These are phyloP conservation scores for Colletotrichum sp. DNA, from an alignment of 2,329 filamentous ascomycete species.

Conservation along the genomic window DNA sequence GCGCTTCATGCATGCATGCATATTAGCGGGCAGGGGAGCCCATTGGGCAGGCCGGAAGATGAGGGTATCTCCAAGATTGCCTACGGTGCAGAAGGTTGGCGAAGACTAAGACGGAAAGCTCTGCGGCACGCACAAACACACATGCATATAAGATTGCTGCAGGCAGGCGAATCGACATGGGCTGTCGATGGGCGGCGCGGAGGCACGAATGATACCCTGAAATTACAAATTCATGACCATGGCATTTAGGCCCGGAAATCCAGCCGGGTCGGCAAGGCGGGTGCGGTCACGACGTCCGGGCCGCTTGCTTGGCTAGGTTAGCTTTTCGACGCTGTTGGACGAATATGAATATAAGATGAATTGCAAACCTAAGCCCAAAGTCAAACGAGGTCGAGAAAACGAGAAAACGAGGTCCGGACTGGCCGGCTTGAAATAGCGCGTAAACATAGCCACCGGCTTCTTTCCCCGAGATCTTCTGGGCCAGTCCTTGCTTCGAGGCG, in stretches of 20 bases:
- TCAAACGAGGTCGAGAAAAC: not conserved
- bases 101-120: not conserved
- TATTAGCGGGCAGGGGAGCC: not conserved
- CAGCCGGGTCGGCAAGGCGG: not conserved
- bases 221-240: not conserved
- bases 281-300: not conserved
- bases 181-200: not conserved
- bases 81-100: not conserved
- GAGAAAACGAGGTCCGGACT: not conserved
- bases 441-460: not conserved
- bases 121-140: not conserved
- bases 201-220: slow-evolving; percentile 18
- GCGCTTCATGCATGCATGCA: not conserved
- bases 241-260: not conserved
- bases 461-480: not conserved
- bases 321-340: not conserved
- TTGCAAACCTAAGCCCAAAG: not conserved
- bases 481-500: not conserved
- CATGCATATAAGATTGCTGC: not conserved
- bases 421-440: not conserved
- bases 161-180: not conserved
- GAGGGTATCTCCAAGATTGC: not conserved
- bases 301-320: not conserved
- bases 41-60: not conserved
- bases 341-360: not conserved